Percentiles rank a stretch among this genome's conserved stretches.
Conservation (phyloP, 768 basidiomycete species). For the Suillus alpinus region DNA sequence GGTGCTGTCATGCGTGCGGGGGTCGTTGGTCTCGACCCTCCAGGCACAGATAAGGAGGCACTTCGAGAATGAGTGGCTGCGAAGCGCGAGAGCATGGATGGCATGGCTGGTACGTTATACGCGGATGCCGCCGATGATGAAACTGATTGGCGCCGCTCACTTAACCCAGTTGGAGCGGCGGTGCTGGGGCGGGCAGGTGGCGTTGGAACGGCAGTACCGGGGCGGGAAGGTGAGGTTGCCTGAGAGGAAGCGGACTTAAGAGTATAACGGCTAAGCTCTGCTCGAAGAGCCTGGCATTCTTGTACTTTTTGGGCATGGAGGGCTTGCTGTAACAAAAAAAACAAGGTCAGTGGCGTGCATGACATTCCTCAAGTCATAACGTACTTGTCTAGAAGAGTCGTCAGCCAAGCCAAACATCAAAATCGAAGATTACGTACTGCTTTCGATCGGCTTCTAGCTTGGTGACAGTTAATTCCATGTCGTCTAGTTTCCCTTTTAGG, state of each 20-base stretch:
- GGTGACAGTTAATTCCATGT: slow-evolving; percentile 52
- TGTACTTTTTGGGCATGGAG: slow-evolving; percentile 66
- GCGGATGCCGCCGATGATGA: slow-evolving; percentile 29
- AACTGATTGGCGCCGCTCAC: slow-evolving; percentile 31
- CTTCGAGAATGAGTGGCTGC: slow-evolving; percentile 55
- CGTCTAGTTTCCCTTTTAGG: slow-evolving; percentile 65
- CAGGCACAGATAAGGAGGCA: slow-evolving; percentile 46
- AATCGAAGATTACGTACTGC: slow-evolving; percentile 48
- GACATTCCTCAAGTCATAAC: slow-evolving; percentile 22
- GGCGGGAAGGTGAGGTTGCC: slow-evolving; percentile 23
- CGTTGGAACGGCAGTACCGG: slow-evolving; percentile 22
- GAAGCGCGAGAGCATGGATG: slow-evolving; percentile 50
- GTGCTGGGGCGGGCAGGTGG: slow-evolving; percentile 27
- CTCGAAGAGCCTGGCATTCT: slow-evolving; percentile 66
- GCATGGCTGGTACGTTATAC: slow-evolving; percentile 36
- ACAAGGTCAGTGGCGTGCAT: slow-evolving; percentile 13
- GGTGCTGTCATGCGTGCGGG: slow-evolving; percentile 29
- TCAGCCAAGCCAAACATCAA: slow-evolving; percentile 16
- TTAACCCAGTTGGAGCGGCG: slow-evolving; percentile 18
- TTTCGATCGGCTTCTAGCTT: slow-evolving; percentile 70
- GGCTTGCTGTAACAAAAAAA: slow-evolving; percentile 43
- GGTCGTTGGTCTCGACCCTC: slow-evolving; percentile 31
- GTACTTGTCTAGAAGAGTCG: slow-evolving; percentile 54
- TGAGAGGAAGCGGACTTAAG: slow-evolving; percentile 24
- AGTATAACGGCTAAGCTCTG: slow-evolving; percentile 58